Evolutionary conservation across 108 stramenopile species (phyloP).

Genomic region (Nitzschia inconspicua): DNA sequence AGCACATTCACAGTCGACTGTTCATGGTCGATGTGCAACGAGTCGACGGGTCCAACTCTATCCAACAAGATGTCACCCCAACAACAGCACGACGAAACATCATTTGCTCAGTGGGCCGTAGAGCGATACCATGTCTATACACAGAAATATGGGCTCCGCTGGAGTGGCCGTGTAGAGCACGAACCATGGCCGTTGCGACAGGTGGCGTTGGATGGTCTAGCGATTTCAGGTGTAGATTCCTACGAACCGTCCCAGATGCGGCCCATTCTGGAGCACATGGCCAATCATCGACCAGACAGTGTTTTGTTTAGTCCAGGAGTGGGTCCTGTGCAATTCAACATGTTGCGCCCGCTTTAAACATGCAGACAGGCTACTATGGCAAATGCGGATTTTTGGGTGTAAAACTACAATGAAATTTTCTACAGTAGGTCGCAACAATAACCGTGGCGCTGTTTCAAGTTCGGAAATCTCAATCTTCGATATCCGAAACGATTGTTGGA

Average conservation of each 20-base stretch:
- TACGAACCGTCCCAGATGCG: neutral
- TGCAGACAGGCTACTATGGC: no score
- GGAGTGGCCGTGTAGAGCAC: slow-evolving; percentile 2
- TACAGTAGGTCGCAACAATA: no score
- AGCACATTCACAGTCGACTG: neutral
- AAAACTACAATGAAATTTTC: no score
- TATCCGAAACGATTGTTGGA: no score
- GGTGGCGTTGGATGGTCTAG: neutral
- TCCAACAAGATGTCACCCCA: no score
- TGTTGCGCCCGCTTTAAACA: slow-evolving; percentile 2
- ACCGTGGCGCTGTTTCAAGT: no score
- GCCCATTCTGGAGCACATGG: slow-evolving; percentile 1
- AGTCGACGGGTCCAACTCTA: neutral
- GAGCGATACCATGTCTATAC: slow-evolving; percentile 11
- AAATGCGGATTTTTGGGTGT: no score
- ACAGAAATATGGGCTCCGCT: neutral
- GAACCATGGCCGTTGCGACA: slow-evolving; percentile 3
- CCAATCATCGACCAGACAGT: neutral
- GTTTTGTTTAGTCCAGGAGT: slow-evolving; percentile 5
- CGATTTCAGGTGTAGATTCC: neutral
- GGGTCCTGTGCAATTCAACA: neutral
- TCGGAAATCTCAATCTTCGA: no score
- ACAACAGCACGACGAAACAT: no score
- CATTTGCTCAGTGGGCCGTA: slow-evolving; percentile 1
- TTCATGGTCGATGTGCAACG: neutral